Percentiles rank a stretch among this genome's conserved stretches.
Conservation (phyloP, 2,329 filamentous ascomycete species). For the Sporothrix humicola region DNA sequence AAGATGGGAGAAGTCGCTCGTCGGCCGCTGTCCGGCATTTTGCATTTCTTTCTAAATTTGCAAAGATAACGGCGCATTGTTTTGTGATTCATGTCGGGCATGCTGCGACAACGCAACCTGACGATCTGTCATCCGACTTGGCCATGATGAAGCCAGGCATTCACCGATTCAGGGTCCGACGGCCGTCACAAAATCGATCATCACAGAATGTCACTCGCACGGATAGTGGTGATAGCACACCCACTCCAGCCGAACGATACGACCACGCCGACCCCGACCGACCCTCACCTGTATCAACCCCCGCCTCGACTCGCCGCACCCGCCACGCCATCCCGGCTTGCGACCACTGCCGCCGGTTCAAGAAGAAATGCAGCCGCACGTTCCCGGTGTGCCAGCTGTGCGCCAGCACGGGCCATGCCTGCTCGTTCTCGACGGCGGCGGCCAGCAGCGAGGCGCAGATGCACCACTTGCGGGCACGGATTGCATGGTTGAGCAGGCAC, state of each 20-base stretch:
- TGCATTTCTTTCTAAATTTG: too few species aligned
- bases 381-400: slow-evolving; percentile 51
- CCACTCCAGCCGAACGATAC: background rate
- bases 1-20: too few species aligned
- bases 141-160: background rate
- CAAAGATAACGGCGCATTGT: background rate
- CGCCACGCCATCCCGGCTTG: slow-evolving; percentile 28
- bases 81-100: background rate
- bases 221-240: background rate
- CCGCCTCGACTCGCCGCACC: background rate
- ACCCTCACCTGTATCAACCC: background rate
- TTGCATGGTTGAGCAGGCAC: slow-evolving; percentile 47
- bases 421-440: slow-evolving; percentile 46
- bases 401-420: slow-evolving; percentile 48
- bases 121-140: too few species aligned
- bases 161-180: slow-evolving; percentile 12
- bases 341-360: slow-evolving; percentile 39
- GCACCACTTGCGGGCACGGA: slow-evolving; percentile 49
- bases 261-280: background rate
- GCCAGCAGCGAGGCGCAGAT: slow-evolving; percentile 39
- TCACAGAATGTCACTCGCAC: background rate
- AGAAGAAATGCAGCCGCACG: slow-evolving; percentile 54
- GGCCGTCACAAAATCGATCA: background rate
- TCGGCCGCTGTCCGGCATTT: too few species aligned
- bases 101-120: background rate